These are phyloP conservation scores for Exsudoporus frostii DNA, from an alignment of 768 basidiomycete species.

Conservation along the genomic window DNA sequence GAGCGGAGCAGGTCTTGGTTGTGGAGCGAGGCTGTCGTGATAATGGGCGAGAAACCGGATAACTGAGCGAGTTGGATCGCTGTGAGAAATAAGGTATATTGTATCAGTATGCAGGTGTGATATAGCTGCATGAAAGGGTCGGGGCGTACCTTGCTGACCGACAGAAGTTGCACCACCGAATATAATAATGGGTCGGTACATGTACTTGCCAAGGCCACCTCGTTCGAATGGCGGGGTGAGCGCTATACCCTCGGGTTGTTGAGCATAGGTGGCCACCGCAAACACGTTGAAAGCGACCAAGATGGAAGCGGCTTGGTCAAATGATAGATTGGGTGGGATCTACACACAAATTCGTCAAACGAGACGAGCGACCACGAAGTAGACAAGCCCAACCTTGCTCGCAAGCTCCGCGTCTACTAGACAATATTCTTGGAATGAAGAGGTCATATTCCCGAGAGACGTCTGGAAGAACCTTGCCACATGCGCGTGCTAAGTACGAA, in stretches of 20 bases:
- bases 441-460: not conserved
- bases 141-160: slow-evolving; percentile 33
- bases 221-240: slow-evolving; percentile 28
- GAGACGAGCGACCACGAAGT: not conserved
- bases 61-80: slow-evolving; percentile 33
- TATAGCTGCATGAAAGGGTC: no score
- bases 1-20: slow-evolving; percentile 30
- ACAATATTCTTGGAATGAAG: slow-evolving; percentile 25
- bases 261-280: slow-evolving; percentile 32
- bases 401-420: slow-evolving; percentile 11
- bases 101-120: no score
- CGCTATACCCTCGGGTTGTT: slow-evolving; percentile 24
- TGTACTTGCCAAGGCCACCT: slow-evolving; percentile 29
- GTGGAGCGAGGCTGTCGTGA: slow-evolving; percentile 37
- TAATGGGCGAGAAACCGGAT: slow-evolving; percentile 35
- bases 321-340: slow-evolving; percentile 34
- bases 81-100: not conserved
- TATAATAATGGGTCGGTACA: slow-evolving; percentile 31
- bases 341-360: slow-evolving; percentile 1
- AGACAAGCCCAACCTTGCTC: slow-evolving; percentile 4
- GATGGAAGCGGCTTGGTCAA: slow-evolving; percentile 37
- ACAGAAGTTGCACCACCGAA: slow-evolving; percentile 36
- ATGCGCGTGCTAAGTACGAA: not conserved
- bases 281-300: slow-evolving; percentile 33
- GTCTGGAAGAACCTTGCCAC: slow-evolving; percentile 6